phyloP scores from a whole-genome alignment of 192 early-diverging fungal genomes.

The Coemansia aciculifera region DNA sequence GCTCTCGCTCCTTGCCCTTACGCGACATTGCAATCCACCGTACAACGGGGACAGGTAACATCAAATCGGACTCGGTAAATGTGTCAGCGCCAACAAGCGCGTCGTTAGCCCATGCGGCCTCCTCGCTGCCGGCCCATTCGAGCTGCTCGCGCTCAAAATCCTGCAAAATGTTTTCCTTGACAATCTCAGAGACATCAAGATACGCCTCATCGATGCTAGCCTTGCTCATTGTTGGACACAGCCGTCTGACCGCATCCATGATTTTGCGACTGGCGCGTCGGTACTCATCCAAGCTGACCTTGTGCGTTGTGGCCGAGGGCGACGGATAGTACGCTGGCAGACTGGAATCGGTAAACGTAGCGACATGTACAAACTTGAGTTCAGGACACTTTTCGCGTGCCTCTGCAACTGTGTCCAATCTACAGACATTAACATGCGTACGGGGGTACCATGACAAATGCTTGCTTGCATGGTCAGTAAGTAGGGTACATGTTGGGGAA shows the following conservation, averaged over 20 bases:
- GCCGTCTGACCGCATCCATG: conserved; percentile 66
- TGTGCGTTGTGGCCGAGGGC: conserved; percentile 75
- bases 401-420: conserved; percentile 34
- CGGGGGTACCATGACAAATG: neutral
- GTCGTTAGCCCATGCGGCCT: conserved; percentile 5
- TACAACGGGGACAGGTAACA: conserved; percentile 22
- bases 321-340: conserved; percentile 66
- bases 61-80: neutral
- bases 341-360: conserved; percentile 74
- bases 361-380: conserved; percentile 75
- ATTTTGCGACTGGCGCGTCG: conserved; percentile 70
- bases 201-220: conserved; percentile 87
- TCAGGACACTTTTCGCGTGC: conserved; percentile 60
- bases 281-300: conserved; percentile 85
- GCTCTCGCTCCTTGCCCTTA: conserved; percentile 50
- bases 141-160: conserved; percentile 35
- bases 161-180: conserved; percentile 53
- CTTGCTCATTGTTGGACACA: conserved; percentile 63
- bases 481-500: neutral
- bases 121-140: conserved; percentile 11
- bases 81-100: neutral
- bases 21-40: conserved; percentile 35
- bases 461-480: neutral
- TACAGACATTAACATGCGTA: conserved; percentile 9
- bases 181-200: conserved; percentile 77